Evolutionary conservation across 768 basidiomycete species (phyloP).

Genomic region (Pisolithus marmoratus): DNA sequence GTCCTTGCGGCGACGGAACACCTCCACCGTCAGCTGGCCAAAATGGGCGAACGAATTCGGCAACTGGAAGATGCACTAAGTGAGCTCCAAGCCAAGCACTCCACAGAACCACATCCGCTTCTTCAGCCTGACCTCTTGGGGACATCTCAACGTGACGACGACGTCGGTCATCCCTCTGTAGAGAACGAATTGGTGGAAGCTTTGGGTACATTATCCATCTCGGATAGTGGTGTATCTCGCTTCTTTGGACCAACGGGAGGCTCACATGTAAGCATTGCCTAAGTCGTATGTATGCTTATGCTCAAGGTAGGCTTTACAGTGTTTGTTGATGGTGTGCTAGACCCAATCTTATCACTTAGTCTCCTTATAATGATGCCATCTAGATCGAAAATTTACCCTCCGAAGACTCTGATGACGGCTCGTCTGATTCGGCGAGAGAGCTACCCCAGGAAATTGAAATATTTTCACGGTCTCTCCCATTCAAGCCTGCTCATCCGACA

Average conservation of each 20-base stretch:
- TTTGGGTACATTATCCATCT: constrained; percentile 68
- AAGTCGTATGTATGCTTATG: no score
- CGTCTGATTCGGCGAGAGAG: no score
- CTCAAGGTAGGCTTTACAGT: no score
- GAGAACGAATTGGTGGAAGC: constrained; percentile 40
- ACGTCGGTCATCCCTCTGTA: no score
- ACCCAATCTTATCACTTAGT: no score
- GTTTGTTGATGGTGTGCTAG: no score
- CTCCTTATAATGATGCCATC: no score
- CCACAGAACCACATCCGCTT: constrained; percentile 61
- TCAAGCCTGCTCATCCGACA: constrained; percentile 51
- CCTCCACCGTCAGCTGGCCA: constrained; percentile 53
- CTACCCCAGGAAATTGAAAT: constrained; percentile 31
- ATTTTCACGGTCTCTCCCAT: constrained; percentile 60
- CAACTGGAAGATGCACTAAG: constrained; percentile 62
- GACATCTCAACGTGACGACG: constrained; percentile 16
- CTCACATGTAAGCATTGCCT: no score
- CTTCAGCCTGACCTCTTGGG: constrained; percentile 58
- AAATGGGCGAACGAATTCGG: constrained; percentile 62
- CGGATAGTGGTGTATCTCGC: constrained; percentile 56
- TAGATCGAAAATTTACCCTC: no score
- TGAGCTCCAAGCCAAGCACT: constrained; percentile 60
- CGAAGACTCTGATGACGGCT: no score
- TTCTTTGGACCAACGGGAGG: neutral
- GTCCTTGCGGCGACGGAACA: constrained; percentile 57